These are phyloP conservation scores for Lepidium africanum DNA, from an alignment of 345 rosid genomes.

Conservation along the genomic window DNA sequence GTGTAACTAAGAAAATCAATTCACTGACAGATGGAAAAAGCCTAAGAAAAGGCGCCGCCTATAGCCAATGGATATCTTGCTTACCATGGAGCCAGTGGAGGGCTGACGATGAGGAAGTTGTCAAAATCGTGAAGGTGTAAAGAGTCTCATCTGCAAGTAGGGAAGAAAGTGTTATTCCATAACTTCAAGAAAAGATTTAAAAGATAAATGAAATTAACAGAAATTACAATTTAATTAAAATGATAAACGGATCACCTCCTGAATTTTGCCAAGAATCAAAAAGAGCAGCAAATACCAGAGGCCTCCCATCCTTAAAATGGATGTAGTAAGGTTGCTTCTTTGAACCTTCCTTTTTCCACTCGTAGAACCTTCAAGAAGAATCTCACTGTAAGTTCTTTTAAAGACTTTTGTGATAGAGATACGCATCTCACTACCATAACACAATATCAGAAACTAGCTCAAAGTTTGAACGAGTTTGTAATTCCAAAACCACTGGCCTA, in stretches of 20 bases:
- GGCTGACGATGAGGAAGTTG: conserved; percentile 64
- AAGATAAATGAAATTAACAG: background rate
- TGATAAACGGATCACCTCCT: conserved; percentile 40
- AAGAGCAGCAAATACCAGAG: conserved; percentile 87
- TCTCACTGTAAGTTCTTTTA: background rate
- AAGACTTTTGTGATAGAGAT: background rate
- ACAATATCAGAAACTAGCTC: background rate
- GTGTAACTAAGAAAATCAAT: background rate
- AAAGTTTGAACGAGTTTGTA: background rate
- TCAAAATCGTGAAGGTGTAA: conserved; percentile 67
- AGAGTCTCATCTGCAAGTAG: conserved; percentile 68
- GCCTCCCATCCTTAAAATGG: conserved; percentile 77
- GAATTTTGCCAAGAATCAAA: conserved; percentile 77
- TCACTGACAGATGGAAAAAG: background rate
- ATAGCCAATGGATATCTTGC: conserved; percentile 9
- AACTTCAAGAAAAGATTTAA: background rate
- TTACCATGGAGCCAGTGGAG: conserved; percentile 86
- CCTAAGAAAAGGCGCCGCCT: background rate
- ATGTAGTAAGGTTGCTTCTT: conserved; percentile 85
- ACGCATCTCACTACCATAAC: background rate
- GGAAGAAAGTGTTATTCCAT: background rate
- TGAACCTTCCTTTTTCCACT: conserved; percentile 93
- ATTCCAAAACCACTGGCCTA: background rate
- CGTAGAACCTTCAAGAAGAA: conserved; percentile 58
- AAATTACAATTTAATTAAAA: background rate